Percentiles rank a stretch among this genome's conserved stretches.
Evolutionary conservation across 805 yeast species (phyloP).

Genomic region (Teunomyces atbi): DNA sequence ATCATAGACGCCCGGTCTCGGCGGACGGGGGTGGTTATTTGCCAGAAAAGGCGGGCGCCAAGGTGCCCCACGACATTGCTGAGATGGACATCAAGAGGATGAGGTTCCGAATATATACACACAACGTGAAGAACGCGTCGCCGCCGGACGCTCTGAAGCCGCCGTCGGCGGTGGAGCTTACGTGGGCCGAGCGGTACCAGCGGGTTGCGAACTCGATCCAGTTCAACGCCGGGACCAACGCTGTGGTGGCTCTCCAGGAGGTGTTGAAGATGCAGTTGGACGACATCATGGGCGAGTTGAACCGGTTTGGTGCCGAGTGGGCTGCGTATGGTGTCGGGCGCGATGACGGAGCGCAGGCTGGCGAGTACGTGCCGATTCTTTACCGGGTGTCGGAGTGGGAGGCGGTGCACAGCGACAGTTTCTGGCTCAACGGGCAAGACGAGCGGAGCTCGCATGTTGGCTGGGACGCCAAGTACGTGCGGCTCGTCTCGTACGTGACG

Average conservation of each 20-base stretch:
- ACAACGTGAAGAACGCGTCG: slow-evolving; percentile 33
- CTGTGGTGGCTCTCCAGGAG: slow-evolving; percentile 18
- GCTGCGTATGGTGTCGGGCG: slow-evolving; percentile 15
- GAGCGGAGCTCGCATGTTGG: slow-evolving; percentile 11
- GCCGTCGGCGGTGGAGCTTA: slow-evolving; percentile 22
- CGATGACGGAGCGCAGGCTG: slow-evolving; percentile 13
- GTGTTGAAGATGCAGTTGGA: slow-evolving; percentile 16
- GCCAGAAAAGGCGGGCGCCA: slow-evolving; percentile 5
- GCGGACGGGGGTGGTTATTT: too few relatives aligned
- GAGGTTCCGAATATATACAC: slow-evolving; percentile 34
- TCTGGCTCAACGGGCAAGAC: slow-evolving; percentile 16
- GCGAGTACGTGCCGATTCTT: slow-evolving; percentile 20
- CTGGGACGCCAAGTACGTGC: slow-evolving; percentile 20
- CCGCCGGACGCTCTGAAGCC: slow-evolving; percentile 7
- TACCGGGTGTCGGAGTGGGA: slow-evolving; percentile 15
- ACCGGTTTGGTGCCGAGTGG: slow-evolving; percentile 13
- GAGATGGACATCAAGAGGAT: slow-evolving; percentile 12
- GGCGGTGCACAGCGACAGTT: slow-evolving; percentile 13
- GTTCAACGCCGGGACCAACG: slow-evolving; percentile 20
- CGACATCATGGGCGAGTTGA: slow-evolving; percentile 15
- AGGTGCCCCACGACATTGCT: slow-evolving; percentile 14
- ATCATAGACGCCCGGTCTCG: not conserved
- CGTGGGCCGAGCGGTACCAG: slow-evolving; percentile 23
- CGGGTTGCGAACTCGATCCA: slow-evolving; percentile 14
- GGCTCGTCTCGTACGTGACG: slow-evolving; percentile 18